Percentiles rank a stretch among this genome's conserved stretches.
phyloP scores from a whole-genome alignment of 495 filamentous ascomycete species.

The Clohesyomyces aquaticus region DNA sequence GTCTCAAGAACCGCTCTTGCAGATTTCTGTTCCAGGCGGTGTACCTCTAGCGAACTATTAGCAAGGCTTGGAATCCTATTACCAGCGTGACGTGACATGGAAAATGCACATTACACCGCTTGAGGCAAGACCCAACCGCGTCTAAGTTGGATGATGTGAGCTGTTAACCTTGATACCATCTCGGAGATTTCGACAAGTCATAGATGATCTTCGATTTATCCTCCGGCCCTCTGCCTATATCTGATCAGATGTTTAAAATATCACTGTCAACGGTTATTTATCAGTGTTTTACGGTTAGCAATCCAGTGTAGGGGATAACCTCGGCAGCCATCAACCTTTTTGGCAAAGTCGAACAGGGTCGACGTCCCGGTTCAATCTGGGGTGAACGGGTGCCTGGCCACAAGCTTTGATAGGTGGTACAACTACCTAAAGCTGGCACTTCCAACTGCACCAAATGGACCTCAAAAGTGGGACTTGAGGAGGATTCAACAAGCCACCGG shows the following conservation, averaged over 20 bases:
- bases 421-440: not conserved
- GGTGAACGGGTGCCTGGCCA: too few species aligned
- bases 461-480: not conserved
- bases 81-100: not conserved
- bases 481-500: not conserved
- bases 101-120: not conserved
- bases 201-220: not conserved
- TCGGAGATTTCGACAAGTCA: not conserved
- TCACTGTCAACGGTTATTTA: too few species aligned
- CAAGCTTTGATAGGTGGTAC: too few species aligned
- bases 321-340: not conserved
- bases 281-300: not conserved
- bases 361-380: too few species aligned
- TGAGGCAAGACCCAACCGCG: not conserved
- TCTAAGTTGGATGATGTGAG: not conserved
- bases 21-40: not conserved
- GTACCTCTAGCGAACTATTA: not conserved
- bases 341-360: not conserved
- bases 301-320: not conserved
- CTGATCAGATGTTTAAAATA: not conserved
- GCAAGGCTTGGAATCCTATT: not conserved
- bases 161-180: not conserved
- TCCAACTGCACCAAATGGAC: not conserved
- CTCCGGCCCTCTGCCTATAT: not conserved
- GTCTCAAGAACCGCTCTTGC: not conserved